Evolutionary conservation across 495 filamentous ascomycete species (phyloP).

Genomic region (Letharia columbiana): DNA sequence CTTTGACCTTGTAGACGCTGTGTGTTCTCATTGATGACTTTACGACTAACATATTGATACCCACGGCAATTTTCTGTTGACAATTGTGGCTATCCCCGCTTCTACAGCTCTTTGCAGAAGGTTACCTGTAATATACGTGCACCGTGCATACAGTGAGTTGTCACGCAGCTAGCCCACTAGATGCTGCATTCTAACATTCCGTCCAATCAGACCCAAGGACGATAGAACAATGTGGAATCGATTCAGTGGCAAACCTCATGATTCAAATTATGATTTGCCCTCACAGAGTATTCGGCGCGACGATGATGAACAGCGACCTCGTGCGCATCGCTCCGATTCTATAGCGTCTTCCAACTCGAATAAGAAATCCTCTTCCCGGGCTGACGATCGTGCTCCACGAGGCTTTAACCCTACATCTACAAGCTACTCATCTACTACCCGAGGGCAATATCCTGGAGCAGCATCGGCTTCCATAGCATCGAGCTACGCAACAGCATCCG

Average conservation of each 20-base stretch:
- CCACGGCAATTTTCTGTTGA: neutral
- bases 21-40: slow-evolving; percentile 1
- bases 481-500: slow-evolving; percentile 47
- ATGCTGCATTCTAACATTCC: slow-evolving; percentile 7
- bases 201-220: slow-evolving; percentile 20
- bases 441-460: slow-evolving; percentile 35
- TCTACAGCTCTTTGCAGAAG: neutral
- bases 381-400: slow-evolving; percentile 43
- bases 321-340: slow-evolving; percentile 27
- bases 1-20: neutral
- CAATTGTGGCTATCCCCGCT: neutral
- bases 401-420: slow-evolving; percentile 27
- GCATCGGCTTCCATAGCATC: slow-evolving; percentile 44
- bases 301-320: slow-evolving; percentile 18
- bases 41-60: slow-evolving; percentile 12
- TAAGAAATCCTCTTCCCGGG: slow-evolving; percentile 42
- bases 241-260: slow-evolving; percentile 32
- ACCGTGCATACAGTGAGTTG: slow-evolving; percentile 16
- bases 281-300: slow-evolving; percentile 22
- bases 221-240: slow-evolving; percentile 33
- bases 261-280: slow-evolving; percentile 19
- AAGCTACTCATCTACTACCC: slow-evolving; percentile 30
- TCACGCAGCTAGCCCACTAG: slow-evolving; percentile 17
- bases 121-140: slow-evolving; percentile 1
- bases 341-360: slow-evolving; percentile 32